Conservation (phyloP, 1,139 yeast genomes). For the Debaryomyces sp. region DNA sequence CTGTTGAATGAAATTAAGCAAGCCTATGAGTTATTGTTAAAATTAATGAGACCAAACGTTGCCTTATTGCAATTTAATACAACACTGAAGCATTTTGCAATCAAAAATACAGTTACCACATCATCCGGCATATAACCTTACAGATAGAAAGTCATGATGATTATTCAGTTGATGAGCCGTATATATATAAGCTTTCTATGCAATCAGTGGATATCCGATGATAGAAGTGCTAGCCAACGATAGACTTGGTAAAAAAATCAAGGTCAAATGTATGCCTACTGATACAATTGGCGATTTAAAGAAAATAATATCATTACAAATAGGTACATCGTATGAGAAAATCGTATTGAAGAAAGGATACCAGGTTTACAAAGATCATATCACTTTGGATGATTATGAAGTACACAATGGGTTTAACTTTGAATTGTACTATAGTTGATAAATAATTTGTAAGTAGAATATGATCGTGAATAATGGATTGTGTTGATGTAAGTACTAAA, state of each 20-base stretch:
- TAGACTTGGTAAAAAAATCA: constrained; percentile 83
- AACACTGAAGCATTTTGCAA: neutral
- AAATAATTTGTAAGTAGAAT: neutral
- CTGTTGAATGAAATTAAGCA: too few species aligned
- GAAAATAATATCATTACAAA: constrained; percentile 77
- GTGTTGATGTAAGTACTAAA: neutral
- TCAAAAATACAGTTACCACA: neutral
- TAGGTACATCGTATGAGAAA: constrained; percentile 74
- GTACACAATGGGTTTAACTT: constrained; percentile 86
- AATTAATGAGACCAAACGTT: neutral
- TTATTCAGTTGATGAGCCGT: neutral
- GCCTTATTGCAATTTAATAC: neutral
- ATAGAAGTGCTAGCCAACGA: constrained; percentile 38
- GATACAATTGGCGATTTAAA: constrained; percentile 95
- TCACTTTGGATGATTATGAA: constrained; percentile 89
- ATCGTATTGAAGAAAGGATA: constrained; percentile 73
- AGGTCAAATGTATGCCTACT: constrained; percentile 81
- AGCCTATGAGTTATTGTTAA: too few species aligned
- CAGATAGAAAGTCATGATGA: neutral
- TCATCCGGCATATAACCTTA: neutral
- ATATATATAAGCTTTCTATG: neutral
- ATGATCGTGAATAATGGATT: neutral
- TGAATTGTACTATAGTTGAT: constrained; percentile 72
- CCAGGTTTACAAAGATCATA: constrained; percentile 83
- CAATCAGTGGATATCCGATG: constrained; percentile 17